These are phyloP conservation scores for Lentinula edodes DNA, from an alignment of 768 basidiomycete genomes.

Conservation along the genomic window DNA sequence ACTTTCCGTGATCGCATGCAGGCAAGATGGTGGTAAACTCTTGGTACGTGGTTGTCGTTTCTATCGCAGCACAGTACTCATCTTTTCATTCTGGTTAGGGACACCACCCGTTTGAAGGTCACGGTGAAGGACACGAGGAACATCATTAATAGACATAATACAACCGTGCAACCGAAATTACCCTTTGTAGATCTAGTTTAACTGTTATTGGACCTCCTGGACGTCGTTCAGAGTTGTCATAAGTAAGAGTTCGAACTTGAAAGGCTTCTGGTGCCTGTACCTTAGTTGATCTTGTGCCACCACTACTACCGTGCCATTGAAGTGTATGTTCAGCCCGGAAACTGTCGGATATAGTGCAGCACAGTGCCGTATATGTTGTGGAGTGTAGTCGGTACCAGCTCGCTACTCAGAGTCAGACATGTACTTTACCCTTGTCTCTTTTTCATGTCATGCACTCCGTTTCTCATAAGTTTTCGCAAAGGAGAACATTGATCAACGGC, in stretches of 20 bases:
- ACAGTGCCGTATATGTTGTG: neutral
- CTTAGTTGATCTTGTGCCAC: neutral
- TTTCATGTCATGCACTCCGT: neutral
- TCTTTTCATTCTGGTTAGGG: constrained; percentile 33
- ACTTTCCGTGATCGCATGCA: constrained; percentile 20
- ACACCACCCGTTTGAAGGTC: constrained; percentile 35
- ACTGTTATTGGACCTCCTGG: neutral
- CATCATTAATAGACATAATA: constrained; percentile 33
- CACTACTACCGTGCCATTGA: neutral
- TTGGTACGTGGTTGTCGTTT: constrained; percentile 38
- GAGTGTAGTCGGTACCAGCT: neutral
- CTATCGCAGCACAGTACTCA: neutral
- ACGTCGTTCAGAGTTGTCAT: neutral
- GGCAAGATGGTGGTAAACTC: constrained; percentile 74
- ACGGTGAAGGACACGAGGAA: constrained; percentile 26
- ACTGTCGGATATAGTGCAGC: neutral
- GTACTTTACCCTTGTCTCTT: neutral
- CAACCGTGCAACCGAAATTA: neutral
- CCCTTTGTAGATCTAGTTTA: neutral
- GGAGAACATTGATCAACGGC: neutral
- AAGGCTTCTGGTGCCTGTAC: neutral
- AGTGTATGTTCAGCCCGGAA: too few species aligned
- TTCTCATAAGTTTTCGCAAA: neutral
- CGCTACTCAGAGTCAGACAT: neutral
- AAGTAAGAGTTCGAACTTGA: neutral